Base-by-base conservation (phyloP, 352 stramenopile species). In the Globisporangium acanthophoron region DNA sequence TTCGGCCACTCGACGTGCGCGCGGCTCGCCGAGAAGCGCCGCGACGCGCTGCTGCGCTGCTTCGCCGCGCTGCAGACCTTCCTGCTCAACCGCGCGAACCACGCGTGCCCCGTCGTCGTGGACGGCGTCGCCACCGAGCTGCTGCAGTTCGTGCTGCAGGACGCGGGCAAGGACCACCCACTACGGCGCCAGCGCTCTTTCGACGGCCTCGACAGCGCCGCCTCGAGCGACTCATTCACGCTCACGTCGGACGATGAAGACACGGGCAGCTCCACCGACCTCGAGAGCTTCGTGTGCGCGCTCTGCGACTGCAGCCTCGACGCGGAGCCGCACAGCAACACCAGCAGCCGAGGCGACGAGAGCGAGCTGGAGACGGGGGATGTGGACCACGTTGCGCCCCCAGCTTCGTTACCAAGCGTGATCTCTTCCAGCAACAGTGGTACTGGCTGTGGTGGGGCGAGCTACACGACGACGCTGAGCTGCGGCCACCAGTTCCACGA, bases 21-120 rank as follows among this genome's bases (percentile, higher is more conserved):
- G 5, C 41, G 53, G 6, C 41, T 58, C 53, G n/a, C n/a, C 3
- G 65, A 69, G 50, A 47, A 52, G 21, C 67, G 62, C 35, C 51
- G 64, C 46, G 49, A 54, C 5, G 59, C 58, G n/a, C 60, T 79
- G 29, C 54, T 71, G 11, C 64, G 62, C 50, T 62, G 55, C 39
- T 31, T 82, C 49, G 62, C 52, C n/a, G 67, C 62, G 37, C 64
- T 82, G 35, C 70, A 78, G 58, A 56, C 54, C 6, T 71, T 71
- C n/a, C 46, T 82, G 41, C 51, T 72, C 27, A 76, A 62, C 9
- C 59, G 67, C 40, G 61, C 43, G 9, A 80, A 80, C 54, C 71
- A 73, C 52, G 45, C 62, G n/a, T 82, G 73, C 52, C 35, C 54
- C 27, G 59, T 80, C 29, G 47, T 80, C 4, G 62, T 78, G 66